These are phyloP conservation scores for Populus ilicifolia DNA, from an alignment of 345 rosid genomes.

Conservation along the genomic window DNA sequence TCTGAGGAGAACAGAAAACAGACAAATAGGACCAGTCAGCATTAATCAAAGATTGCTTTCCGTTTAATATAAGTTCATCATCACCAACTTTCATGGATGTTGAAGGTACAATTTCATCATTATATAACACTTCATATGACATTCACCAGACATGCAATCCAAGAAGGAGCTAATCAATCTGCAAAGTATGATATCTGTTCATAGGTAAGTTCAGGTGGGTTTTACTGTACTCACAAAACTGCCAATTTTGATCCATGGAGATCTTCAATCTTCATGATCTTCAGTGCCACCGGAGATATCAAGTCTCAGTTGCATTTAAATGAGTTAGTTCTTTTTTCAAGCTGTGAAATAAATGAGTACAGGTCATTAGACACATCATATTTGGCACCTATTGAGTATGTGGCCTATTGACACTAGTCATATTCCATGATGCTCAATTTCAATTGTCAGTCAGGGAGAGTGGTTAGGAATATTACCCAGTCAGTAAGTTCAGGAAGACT, in stretches of 20 bases:
- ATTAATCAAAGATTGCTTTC: conserved; percentile 1
- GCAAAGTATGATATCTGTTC: conserved; percentile 9
- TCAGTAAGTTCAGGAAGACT: conserved; percentile 31
- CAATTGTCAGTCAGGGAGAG: not conserved
- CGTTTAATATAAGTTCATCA: conserved; percentile 1
- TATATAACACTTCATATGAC: not conserved
- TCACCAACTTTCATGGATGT: not conserved
- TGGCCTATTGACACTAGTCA: too few relatives aligned
- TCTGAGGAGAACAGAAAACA: not conserved
- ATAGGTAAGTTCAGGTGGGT: conserved; percentile 17
- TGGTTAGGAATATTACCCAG: not conserved
- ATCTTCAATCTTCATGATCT: conserved; percentile 16
- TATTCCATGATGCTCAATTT: not conserved
- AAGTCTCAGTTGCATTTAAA: not conserved
- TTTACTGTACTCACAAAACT: conserved; percentile 16
- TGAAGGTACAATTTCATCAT: conserved; percentile 5
- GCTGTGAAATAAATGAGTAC: not conserved
- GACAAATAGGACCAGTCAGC: not conserved
- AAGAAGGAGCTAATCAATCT: not conserved
- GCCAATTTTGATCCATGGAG: conserved; percentile 2
- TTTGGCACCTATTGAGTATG: too few relatives aligned
- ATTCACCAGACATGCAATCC: conserved; percentile 9
- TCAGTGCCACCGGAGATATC: not conserved
- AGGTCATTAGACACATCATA: too few relatives aligned
- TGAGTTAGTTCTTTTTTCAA: not conserved